Percentiles rank a stretch among this genome's conserved stretches.
Conservation (phyloP, 768 basidiomycete species). For the Sarcodon aspratus region DNA sequence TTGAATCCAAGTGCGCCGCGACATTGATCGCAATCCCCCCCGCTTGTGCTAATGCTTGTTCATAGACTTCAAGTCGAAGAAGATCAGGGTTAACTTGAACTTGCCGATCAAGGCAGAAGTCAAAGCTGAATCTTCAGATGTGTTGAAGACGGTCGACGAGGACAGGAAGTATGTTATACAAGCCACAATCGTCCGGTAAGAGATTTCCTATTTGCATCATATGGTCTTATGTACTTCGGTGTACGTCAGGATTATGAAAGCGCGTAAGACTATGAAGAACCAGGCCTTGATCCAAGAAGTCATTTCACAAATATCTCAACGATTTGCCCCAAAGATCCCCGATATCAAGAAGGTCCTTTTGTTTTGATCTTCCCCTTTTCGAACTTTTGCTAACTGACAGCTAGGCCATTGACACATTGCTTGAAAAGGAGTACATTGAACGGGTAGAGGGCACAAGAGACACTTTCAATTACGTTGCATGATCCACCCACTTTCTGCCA, state of each 20-base stretch:
- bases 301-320: conserved; percentile 76
- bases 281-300: conserved; percentile 84
- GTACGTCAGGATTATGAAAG: conserved; percentile 79
- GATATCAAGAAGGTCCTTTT: conserved; percentile 87
- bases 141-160: conserved; percentile 91
- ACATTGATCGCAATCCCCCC: background rate
- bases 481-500: conserved; percentile 12
- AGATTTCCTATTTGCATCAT: background rate
- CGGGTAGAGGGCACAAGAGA: conserved; percentile 87
- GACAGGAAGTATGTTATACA: conserved; percentile 96
- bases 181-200: conserved; percentile 78
- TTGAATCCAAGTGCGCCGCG: conserved; percentile 60
- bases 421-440: conserved; percentile 98
- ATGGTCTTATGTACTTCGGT: conserved; percentile 6
- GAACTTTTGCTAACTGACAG: background rate
- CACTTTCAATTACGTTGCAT: conserved; percentile 73
- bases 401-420: conserved; percentile 79
- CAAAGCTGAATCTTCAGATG: conserved; percentile 82
- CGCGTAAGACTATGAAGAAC: conserved; percentile 92
- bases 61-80: conserved; percentile 83
- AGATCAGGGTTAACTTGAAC: conserved; percentile 87
- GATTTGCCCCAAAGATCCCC: conserved; percentile 87
- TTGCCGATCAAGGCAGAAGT: conserved; percentile 90
- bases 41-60: background rate
- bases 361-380: conserved; percentile 3